Evolutionary conservation across 2,329 filamentous ascomycete genomes (phyloP).

Genomic region (Aschersonia sp.): DNA sequence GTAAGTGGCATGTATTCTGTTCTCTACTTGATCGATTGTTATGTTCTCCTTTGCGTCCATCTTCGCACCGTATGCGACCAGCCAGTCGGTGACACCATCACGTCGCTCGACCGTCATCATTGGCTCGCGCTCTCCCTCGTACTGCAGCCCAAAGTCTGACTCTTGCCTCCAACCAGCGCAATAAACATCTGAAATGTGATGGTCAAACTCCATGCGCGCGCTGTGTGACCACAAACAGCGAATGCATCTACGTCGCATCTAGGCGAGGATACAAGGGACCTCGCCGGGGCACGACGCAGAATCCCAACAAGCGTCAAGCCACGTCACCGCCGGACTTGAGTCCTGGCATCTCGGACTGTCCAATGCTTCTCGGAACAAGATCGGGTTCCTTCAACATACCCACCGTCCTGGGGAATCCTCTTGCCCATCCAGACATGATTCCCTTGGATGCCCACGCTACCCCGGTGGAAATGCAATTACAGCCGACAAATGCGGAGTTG

Average conservation of each 20-base stretch:
- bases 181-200: constrained; percentile 65
- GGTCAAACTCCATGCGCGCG: constrained; percentile 55
- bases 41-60: no score
- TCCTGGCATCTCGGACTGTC: constrained; percentile 20
- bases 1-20: constrained; percentile 21
- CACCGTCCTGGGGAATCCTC: background rate
- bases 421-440: constrained; percentile 4
- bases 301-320: constrained; percentile 35
- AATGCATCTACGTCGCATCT: constrained; percentile 61
- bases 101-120: background rate
- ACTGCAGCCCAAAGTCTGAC: no score
- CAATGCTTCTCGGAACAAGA: constrained; percentile 16
- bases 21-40: background rate
- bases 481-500: constrained; percentile 20
- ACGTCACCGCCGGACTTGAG: constrained; percentile 20
- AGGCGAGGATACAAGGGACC: constrained; percentile 60
- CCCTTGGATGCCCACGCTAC: constrained; percentile 5
- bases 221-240: constrained; percentile 40
- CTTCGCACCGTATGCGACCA: no score
- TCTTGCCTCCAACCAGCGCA: constrained; percentile 22
- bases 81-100: no score
- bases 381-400: constrained; percentile 5
- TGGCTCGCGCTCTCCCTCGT: background rate
- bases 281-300: constrained; percentile 22
- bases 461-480: constrained; percentile 8